phyloP scores from a whole-genome alignment of 208 protist species.

The Leishmania aethiopica region DNA sequence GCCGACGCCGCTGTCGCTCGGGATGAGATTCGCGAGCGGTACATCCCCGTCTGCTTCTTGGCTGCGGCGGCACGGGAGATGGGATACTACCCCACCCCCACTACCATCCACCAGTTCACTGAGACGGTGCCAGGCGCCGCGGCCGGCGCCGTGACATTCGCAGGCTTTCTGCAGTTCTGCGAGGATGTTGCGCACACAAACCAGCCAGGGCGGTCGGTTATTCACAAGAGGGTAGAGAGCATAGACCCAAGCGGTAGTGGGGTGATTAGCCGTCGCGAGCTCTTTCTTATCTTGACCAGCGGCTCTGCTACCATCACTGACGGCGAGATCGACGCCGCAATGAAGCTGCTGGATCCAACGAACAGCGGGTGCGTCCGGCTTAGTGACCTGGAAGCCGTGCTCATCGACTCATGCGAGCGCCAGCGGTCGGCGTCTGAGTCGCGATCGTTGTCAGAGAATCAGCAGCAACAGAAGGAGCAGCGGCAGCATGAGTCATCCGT shows the following conservation, averaged over 20 bases:
- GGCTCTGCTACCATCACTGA: slow-evolving; percentile 37
- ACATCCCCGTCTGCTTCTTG: slow-evolving; percentile 48
- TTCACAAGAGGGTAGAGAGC: slow-evolving; percentile 25
- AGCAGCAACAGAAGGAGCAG: neutral
- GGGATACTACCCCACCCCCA: slow-evolving; percentile 58
- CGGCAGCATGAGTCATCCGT: neutral
- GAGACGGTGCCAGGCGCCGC: slow-evolving; percentile 23
- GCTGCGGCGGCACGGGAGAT: slow-evolving; percentile 46
- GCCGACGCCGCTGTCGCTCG: neutral
- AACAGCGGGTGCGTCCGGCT: slow-evolving; percentile 23
- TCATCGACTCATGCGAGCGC: slow-evolving; percentile 15
- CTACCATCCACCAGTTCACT: slow-evolving; percentile 26
- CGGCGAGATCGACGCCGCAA: slow-evolving; percentile 55
- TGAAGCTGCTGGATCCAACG: slow-evolving; percentile 67
- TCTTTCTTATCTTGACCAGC: slow-evolving; percentile 39
- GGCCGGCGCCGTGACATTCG: slow-evolving; percentile 37
- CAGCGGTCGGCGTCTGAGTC: slow-evolving; percentile 7
- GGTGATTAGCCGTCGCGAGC: slow-evolving; percentile 39
- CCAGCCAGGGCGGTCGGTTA: slow-evolving; percentile 7
- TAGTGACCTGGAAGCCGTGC: slow-evolving; percentile 19
- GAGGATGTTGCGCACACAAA: slow-evolving; percentile 39
- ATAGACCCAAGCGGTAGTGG: slow-evolving; percentile 29
- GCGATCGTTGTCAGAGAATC: neutral
- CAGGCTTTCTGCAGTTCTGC: slow-evolving; percentile 62
- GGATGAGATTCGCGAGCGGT: slow-evolving; percentile 27